Percentiles rank a stretch among this genome's conserved stretches.
These are phyloP conservation scores for Fraxinus ornus DNA, from an alignment of 305 asterid genomes.

Conservation along the genomic window DNA sequence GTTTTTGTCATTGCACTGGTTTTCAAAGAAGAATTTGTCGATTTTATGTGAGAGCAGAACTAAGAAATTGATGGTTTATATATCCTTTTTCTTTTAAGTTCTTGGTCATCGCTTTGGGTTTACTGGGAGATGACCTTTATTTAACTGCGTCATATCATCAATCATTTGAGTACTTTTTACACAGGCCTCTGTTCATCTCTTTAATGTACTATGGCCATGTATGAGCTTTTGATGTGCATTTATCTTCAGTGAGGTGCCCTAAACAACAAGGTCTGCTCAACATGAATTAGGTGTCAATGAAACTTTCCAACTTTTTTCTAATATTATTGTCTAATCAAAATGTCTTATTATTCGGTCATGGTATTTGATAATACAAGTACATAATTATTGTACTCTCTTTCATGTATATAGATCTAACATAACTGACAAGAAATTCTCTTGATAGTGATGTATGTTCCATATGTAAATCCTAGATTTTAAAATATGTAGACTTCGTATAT, in stretches of 20 bases:
- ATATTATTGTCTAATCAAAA: neutral
- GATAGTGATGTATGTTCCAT: neutral
- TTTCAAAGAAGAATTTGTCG: neutral
- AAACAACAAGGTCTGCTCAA: neutral
- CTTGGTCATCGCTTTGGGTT: neutral
- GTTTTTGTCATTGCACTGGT: neutral
- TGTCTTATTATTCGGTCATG: neutral
- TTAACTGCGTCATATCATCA: neutral
- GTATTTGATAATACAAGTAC: neutral
- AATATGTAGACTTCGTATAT: neutral
- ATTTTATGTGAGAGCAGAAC: neutral
- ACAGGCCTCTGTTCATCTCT: neutral
- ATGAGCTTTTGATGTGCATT: neutral
- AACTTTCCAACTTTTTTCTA: neutral
- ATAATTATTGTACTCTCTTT: neutral
- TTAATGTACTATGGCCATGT: neutral
- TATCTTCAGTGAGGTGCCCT: neutral
- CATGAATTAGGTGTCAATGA: neutral
- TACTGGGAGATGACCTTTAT: neutral
- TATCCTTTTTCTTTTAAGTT: neutral
- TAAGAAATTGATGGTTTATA: neutral
- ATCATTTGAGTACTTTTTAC: neutral
- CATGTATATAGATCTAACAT: neutral
- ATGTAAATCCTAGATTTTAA: neutral
- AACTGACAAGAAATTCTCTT: neutral